Conservation (phyloP, 345 rosid genomes). For the Populus tremula region DNA sequence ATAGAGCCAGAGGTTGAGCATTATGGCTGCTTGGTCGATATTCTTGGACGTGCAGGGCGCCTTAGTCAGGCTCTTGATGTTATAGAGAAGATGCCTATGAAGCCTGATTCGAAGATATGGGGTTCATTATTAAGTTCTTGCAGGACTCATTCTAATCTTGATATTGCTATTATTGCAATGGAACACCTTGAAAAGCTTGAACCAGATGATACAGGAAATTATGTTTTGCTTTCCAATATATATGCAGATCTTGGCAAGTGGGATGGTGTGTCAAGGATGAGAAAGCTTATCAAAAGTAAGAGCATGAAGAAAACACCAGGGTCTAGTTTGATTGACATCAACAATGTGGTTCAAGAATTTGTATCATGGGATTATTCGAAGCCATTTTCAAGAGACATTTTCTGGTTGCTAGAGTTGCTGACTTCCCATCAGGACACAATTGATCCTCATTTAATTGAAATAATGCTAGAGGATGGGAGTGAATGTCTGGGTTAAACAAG, state of each 20-base stretch:
- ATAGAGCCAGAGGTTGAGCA: slow-evolving; percentile 15
- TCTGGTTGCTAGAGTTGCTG: slow-evolving; percentile 39
- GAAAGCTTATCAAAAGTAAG: slow-evolving; percentile 41
- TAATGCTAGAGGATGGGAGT: slow-evolving; percentile 5
- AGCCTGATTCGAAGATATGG: slow-evolving; percentile 24
- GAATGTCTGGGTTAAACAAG: neutral
- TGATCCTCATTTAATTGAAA: neutral
- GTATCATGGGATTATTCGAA: slow-evolving; percentile 48
- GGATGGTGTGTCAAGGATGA: slow-evolving; percentile 45
- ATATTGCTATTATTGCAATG: slow-evolving; percentile 32
- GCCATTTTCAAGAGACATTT: slow-evolving; percentile 40
- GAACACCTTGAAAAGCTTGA: slow-evolving; percentile 49
- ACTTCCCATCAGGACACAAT: slow-evolving; percentile 21
- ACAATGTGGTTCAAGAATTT: slow-evolving; percentile 52
- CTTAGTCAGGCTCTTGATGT: slow-evolving; percentile 1
- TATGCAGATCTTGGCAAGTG: slow-evolving; percentile 53
- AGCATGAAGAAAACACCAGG: slow-evolving; percentile 55
- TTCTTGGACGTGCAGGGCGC: slow-evolving; percentile 17
- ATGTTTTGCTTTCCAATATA: slow-evolving; percentile 53
- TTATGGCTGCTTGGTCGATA: slow-evolving; percentile 15
- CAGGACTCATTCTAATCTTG: slow-evolving; percentile 13
- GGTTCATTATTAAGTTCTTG: slow-evolving; percentile 18
- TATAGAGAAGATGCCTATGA: slow-evolving; percentile 14
- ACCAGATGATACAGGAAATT: slow-evolving; percentile 55
- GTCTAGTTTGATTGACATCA: slow-evolving; percentile 52